These are phyloP conservation scores for Coemansia sp. DNA, from an alignment of 192 early-diverging fungal species.

Conservation along the genomic window DNA sequence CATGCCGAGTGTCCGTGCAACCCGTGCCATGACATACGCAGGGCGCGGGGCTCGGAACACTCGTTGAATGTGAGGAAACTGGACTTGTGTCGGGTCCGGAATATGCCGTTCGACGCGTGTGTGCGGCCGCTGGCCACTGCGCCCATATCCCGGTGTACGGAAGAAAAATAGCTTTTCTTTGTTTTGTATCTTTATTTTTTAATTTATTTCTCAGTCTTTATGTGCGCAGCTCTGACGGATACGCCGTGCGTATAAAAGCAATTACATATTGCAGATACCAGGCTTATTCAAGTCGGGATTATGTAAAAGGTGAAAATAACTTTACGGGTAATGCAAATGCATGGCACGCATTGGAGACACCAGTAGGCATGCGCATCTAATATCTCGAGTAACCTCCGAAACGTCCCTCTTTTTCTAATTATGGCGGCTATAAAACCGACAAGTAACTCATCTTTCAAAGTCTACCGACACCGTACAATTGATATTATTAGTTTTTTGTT, in stretches of 20 bases:
- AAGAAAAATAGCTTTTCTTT: not conserved
- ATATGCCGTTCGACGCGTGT: not conserved
- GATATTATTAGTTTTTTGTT: not conserved
- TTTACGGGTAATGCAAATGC: not conserved
- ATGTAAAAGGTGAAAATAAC: no score
- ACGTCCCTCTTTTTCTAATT: not conserved
- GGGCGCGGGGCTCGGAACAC: not conserved
- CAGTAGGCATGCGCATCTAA: not conserved
- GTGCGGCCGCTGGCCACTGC: not conserved
- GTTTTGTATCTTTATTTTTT: not conserved
- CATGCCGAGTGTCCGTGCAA: constrained; percentile 46
- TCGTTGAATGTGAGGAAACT: not conserved
- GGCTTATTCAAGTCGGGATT: no score
- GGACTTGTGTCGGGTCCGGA: not conserved
- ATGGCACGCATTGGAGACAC: constrained; percentile 1
- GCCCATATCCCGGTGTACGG: not conserved
- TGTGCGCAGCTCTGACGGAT: no score
- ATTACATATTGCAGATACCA: no score
- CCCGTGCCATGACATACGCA: constrained; percentile 38
- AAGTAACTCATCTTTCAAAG: not conserved
- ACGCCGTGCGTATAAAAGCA: no score
- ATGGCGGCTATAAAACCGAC: not conserved
- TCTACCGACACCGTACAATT: not conserved
- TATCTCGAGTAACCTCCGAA: not conserved
- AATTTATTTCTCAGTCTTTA: not conserved